Base-by-base conservation (phyloP, 225 moss, liverwort and hornwort species). In the Antitrichia curtipendula region DNA sequence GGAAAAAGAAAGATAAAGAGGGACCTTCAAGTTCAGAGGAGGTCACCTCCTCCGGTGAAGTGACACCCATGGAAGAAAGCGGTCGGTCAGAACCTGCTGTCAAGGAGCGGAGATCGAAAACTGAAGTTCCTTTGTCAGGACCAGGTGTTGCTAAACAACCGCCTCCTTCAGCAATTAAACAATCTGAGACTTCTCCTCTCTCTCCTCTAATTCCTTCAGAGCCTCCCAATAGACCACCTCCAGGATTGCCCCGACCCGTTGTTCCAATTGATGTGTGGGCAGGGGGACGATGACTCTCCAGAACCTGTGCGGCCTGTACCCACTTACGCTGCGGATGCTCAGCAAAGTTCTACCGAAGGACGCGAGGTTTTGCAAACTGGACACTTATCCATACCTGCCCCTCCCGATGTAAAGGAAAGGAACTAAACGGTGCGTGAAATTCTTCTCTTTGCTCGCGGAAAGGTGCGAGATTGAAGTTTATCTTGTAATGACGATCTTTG, bases 171-270 rank as follows among this genome's bases (percentile, higher is more conserved):
- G 36, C 84, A 59, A 78, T 81, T 65, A 80, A 88, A 73, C 83
- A 85, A 62, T 17, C 53, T 85, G 78, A 66, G 81, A 45, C 71
- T 78, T 38, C 86, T 84, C 82, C 52, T 47, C 21, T 49, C 40
- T 34, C 80, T 84, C 29, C 83, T 79, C 9, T 19, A 27, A 74
- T n/a, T 54, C 82, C 66, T 65, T 92, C 91, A 54, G 91, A 78
- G 72, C 90, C 93, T 58, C 93, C 93, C 24, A 85, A 7, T 53
- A 85, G 92, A 88, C 91, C 89, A 65, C 90, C 93, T 75, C 91
- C 93, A 75, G 64, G 34, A 43, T 27, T 85, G 20, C 93, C 91
- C 53, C 65, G 64, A 36, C 59, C 59, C 45, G 81, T 61, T 59
- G 52, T 87, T 76, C 66, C 86, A 86, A 65, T 21, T 40, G 40